Base-by-base conservation (phyloP, 495 filamentous ascomycete species). In the Annulohypoxylon moriforme region DNA sequence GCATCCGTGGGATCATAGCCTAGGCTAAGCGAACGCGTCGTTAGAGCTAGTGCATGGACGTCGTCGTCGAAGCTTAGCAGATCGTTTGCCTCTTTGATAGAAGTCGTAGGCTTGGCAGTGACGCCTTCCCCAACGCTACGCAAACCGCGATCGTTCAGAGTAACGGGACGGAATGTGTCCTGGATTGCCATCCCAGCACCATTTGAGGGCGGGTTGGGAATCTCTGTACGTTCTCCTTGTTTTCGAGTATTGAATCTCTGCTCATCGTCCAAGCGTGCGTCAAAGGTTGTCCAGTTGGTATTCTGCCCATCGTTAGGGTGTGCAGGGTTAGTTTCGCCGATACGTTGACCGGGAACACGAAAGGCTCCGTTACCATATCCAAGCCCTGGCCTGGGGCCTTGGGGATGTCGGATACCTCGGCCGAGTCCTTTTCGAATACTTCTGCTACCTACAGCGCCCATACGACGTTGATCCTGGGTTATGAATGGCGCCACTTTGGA, bases 141-240 rank as follows among this genome's bases (percentile, higher is more conserved):
- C 29, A 42, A 27, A n/a, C 74, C 74, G 0, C 42, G 2, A 6
- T 52, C 22, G 52, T 70, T 56, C 11, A 76, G 20, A 11, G 71
- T 72, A 42, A 75, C 76, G 5, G 69, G 69, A 1, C 38, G 67
- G 24, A 64, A 78, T 8, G 66, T 72, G 20, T 78, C 74, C 29
- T 52, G 52, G 11, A 77, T 71, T 8, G 52, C 18, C n/a, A 31
- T 14, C 4, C 2, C 20, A 6, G 36, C 14, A 3, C 13, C 59
- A n/a, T 20, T 33, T n/a, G 33, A 31, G 20, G 6, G 4, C 5
- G 47, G 10, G 44, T 20, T 16, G 13, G 33, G 44, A 11, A 33
- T 14, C 42, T 24, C 22, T 10, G 20, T 22, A 4, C 8, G 4
- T 4, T 36, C 42, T 16, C 14, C 24, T 38, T 46, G 72, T 27